phyloP scores from a whole-genome alignment of 495 filamentous ascomycete species.

The Amniculicola lignicola region DNA sequence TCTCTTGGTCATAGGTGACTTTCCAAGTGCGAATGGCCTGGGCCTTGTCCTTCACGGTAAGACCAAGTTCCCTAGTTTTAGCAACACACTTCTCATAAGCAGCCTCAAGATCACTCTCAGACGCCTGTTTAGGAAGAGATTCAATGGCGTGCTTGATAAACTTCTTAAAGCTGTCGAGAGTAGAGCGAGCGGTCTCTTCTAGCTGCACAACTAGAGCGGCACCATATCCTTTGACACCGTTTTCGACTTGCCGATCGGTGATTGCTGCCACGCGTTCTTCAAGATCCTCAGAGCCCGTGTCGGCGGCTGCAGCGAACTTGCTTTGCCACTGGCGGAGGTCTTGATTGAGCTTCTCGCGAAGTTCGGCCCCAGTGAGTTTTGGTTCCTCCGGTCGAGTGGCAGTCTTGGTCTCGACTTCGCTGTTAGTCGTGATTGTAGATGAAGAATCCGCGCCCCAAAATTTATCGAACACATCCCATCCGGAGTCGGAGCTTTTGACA shows the following conservation, averaged over 20 bases:
- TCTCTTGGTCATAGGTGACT: constrained; percentile 66
- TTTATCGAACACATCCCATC: constrained; percentile 16
- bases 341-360: constrained; percentile 65
- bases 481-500: constrained; percentile 21
- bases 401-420: constrained; percentile 3
- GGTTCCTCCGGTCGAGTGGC: constrained; percentile 23
- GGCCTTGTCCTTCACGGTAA: constrained; percentile 74
- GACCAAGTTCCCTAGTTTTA: constrained; percentile 69
- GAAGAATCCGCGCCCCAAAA: constrained; percentile 23
- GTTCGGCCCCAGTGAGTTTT: constrained; percentile 42
- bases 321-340: constrained; percentile 81
- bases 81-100: constrained; percentile 60
- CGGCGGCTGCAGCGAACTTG: constrained; percentile 77
- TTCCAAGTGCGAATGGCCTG: constrained; percentile 79
- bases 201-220: constrained; percentile 65
- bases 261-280: constrained; percentile 72
- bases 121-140: constrained; percentile 51
- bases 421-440: constrained; percentile 5
- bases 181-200: constrained; percentile 58
- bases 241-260: constrained; percentile 65
- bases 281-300: constrained; percentile 73
- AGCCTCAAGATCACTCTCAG: constrained; percentile 52
- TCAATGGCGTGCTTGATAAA: constrained; percentile 63
- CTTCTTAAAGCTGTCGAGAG: constrained; percentile 63
- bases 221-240: constrained; percentile 62